Base-by-base conservation (phyloP, 2,329 filamentous ascomycete species). In the Fonsecaea monophora region DNA sequence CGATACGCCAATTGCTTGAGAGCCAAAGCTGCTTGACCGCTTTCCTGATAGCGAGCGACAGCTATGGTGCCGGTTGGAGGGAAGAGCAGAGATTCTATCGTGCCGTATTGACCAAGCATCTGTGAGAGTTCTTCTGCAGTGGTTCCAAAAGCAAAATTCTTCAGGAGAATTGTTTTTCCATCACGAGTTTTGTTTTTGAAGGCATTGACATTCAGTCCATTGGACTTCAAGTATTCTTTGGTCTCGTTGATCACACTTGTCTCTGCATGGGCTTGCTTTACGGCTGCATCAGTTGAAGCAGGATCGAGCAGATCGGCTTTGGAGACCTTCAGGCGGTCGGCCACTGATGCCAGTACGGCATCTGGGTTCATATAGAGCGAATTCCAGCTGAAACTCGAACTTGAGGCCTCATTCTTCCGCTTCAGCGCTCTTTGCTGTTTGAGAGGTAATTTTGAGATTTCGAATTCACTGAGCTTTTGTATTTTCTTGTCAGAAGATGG, bases 361-460 rank as follows among this genome's bases (percentile, higher is more conserved):
- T 99, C 94, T 48, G 84, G 77, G 79, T 91, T 97, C 91, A 99
- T 96, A 79, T 95, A 99, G n/a, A 99, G 83, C n/a, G 94, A 94
- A 82, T 99, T 99, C 95, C 95, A 99, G 77, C 94, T 97, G 81
- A 98, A 98, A 1, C 87, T 88, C 57, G 86, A 88, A 35, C 89
- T 90, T 8, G 91, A 85, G 25, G 94, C 92, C 74, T 94, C 90
- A 58, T 89, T 86, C 80, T 92, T 96, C 74, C 91, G 91, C 77
- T 91, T 92, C 72, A 98, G 91, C 74, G 96, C 87, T 73, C 92
- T 92, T 78, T 98, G 95, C 78, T 96, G 95, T 81, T 97, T 98
- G 71, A 98, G 82, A 15, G 95, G 94, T 73, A 99, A 80, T 78
- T 97, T 96, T 0, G 94, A 93, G 62, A 99, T 85, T 65, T 90